These are phyloP conservation scores for Taiozyma sp. DNA, from an alignment of 1,139 yeast genomes.

Conservation along the genomic window DNA sequence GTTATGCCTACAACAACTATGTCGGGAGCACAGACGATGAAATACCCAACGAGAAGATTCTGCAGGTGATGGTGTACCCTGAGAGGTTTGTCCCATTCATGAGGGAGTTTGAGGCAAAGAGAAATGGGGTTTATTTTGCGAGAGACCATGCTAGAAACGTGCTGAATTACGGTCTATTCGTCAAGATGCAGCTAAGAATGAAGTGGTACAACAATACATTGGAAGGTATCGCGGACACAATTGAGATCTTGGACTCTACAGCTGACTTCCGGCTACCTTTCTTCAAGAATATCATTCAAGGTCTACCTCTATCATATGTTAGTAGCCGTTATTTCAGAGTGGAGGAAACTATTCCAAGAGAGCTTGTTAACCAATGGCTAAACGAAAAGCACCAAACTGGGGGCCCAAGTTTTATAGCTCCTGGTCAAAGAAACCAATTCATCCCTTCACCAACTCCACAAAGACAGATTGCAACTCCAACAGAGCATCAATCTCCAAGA, in stretches of 20 bases:
- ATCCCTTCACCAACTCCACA: neutral
- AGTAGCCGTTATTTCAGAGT: neutral
- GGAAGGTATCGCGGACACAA: slow-evolving; percentile 4
- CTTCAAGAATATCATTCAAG: slow-evolving; percentile 3
- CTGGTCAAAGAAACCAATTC: neutral
- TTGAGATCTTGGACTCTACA: slow-evolving; percentile 1
- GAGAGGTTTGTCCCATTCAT: slow-evolving; percentile 5
- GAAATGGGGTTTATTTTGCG: neutral
- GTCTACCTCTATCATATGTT: slow-evolving; percentile 4
- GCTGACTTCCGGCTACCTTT: neutral
- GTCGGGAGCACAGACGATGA: slow-evolving; percentile 3
- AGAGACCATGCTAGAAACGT: neutral
- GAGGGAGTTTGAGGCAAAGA: neutral
- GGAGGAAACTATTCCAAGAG: slow-evolving; percentile 2
- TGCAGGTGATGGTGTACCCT: slow-evolving; percentile 6
- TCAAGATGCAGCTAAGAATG: slow-evolving; percentile 5
- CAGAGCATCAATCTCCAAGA: neutral
- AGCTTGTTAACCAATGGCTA: neutral
- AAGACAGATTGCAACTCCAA: neutral
- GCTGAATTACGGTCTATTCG: slow-evolving; percentile 8
- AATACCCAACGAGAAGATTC: slow-evolving; percentile 1
- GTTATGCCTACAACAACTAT: neutral
- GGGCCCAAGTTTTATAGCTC: neutral
- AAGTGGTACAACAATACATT: slow-evolving; percentile 5
- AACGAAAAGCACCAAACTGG: neutral